A percentile compares a stretch with the other conserved stretches of the same genome.
Evolutionary conservation across 331 rosid genomes (phyloP).

Genomic region (Phaseolus coccineus): DNA sequence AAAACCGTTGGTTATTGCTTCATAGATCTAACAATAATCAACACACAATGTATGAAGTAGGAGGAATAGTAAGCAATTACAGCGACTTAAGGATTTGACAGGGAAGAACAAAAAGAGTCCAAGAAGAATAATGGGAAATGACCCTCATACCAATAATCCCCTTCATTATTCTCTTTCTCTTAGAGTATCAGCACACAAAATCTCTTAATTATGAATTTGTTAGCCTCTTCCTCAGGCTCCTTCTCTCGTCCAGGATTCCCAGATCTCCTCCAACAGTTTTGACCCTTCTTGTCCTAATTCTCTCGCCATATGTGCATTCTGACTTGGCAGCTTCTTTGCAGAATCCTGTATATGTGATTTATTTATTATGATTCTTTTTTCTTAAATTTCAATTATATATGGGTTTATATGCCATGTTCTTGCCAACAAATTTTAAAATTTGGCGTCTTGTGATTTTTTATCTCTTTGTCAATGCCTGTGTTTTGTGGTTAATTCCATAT

Average conservation of each 20-base stretch:
- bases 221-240: not conserved
- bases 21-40: too few species aligned
- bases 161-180: not conserved
- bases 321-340: too few species aligned
- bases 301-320: not conserved
- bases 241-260: not conserved
- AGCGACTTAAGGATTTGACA: not conserved
- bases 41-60: too few species aligned
- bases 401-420: not conserved
- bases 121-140: not conserved
- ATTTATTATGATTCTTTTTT: not conserved
- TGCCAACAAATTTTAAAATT: constrained; percentile 2
- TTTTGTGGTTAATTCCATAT: constrained; percentile 1
- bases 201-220: not conserved
- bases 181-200: not conserved
- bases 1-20: not conserved
- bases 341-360: not conserved
- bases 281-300: not conserved
- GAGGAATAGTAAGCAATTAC: too few species aligned
- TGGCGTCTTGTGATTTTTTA: not conserved
- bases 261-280: not conserved
- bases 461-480: not conserved
- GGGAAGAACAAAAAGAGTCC: not conserved
- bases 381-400: not conserved
- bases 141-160: not conserved